A percentile compares a stretch with the other conserved stretches of the same genome.
phyloP scores from a whole-genome alignment of 1,284 basidiomycete genomes.

The Rhodotorula sp. region DNA sequence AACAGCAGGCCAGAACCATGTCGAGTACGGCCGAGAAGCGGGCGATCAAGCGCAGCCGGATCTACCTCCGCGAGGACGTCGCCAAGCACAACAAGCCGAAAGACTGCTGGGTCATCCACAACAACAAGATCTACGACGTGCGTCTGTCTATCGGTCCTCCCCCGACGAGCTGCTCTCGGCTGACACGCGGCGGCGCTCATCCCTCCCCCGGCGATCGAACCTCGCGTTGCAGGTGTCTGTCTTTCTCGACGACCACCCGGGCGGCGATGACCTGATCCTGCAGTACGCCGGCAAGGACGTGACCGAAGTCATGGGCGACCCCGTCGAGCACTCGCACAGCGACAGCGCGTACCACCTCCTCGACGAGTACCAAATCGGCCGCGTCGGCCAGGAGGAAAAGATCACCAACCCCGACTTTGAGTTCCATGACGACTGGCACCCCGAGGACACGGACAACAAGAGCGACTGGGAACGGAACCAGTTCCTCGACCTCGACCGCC shows the following conservation, averaged over 20 bases:
- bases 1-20: too few species aligned
- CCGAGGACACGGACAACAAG: constrained; percentile 75
- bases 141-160: constrained; percentile 5
- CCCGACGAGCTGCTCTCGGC: background rate
- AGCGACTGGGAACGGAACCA: constrained; percentile 81
- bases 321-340: constrained; percentile 86
- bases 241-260: constrained; percentile 77
- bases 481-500: constrained; percentile 87
- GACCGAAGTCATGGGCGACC: constrained; percentile 75
- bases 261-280: constrained; percentile 74
- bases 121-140: constrained; percentile 76
- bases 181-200: background rate
- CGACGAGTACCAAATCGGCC: constrained; percentile 78
- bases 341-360: constrained; percentile 89
- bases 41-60: constrained; percentile 45
- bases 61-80: constrained; percentile 70
- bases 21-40: constrained; percentile 9
- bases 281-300: constrained; percentile 75
- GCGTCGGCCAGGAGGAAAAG: constrained; percentile 69
- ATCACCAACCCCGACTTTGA: constrained; percentile 64
- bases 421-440: constrained; percentile 71
- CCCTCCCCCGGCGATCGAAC: background rate
- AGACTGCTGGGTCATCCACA: constrained; percentile 72
- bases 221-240: constrained; percentile 49
- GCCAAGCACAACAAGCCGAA: constrained; percentile 57